Evolutionary conservation across 768 basidiomycete genomes (phyloP), one percentile per base, ranked within the genome.

Genomic region (Candolleomyces efflorescens): DNA sequence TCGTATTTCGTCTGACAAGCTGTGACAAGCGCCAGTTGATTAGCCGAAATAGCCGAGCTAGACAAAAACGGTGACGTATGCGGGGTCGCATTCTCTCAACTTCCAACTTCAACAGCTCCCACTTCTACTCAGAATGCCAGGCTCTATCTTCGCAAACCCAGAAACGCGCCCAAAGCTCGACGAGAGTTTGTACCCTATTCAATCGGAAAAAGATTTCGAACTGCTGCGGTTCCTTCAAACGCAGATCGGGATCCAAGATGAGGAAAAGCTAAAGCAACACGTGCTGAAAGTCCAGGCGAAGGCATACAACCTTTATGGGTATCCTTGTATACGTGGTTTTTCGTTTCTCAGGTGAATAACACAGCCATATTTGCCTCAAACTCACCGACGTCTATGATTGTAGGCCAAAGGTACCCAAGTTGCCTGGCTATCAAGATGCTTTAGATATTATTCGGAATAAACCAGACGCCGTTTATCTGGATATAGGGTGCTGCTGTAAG

Each of bases 401-500:
- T 27, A 66, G 72, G 44, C 59, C 72, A 22, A 74, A 73, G 64
- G 73, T 77, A 45, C 67, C 69, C 12, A 66, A 66, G 12, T 55
- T 71, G 5, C 75, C 71, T 5, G 73, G 62, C 0, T 78, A 78
- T 59, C 24, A 60, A 10, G 64, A 66, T 12, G 69, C 69, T 3
- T 65, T 75, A 1, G 49, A 67, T 9, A 67, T 79, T 1, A 60
- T 62, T 1, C 37, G 63, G 20, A 50, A 64, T 1, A 61, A 65
- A 10, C 64, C 67, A 24, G 63, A 64, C 18, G 68, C 75, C 12
- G 69, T 79, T 37, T 63, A 78, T 1, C 66, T 79, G 11, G 78
- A 79, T 56, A 64, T 77, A n/a, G 78, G 75, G 5, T 79, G 78
- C 58, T 76, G 75, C 59, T 78, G 78, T 79, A 32, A 55, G 69